Conservation (phyloP, 164 flowering plant species). For the Umbellularia californica region DNA sequence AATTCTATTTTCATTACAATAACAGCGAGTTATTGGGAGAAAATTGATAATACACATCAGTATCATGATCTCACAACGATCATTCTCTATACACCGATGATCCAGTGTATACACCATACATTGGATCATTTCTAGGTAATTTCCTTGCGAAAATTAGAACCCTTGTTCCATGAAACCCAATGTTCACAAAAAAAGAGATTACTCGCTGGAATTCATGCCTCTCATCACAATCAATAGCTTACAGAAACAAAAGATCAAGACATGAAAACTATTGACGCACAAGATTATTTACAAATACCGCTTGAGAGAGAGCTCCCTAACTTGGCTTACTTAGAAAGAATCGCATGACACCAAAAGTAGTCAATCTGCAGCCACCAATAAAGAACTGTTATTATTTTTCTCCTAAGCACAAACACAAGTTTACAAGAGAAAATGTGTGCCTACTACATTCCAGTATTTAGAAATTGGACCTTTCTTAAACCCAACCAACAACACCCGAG, state of each 20-base stretch:
- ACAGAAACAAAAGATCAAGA: conserved; percentile 9
- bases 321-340: background rate
- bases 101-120: background rate
- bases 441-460: too few relatives aligned
- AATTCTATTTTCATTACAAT: background rate
- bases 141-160: background rate
- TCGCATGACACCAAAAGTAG: background rate
- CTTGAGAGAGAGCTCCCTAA: conserved; percentile 8
- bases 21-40: background rate
- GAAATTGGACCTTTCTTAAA: too few relatives aligned
- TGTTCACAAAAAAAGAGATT: background rate
- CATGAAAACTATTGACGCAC: conserved; percentile 9
- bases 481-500: too few relatives aligned
- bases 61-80: conserved; percentile 3
- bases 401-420: background rate
- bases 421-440: too few relatives aligned
- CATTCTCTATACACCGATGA: background rate
- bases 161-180: conserved; percentile 2
- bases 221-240: conserved; percentile 24
- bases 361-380: background rate
- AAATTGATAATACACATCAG: background rate
- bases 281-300: conserved; percentile 25
- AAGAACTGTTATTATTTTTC: background rate
- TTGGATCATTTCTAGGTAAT: background rate
- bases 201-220: background rate